These are phyloP conservation scores for Penicillium subrubescens DNA, from an alignment of 495 filamentous ascomycete species.

Conservation along the genomic window DNA sequence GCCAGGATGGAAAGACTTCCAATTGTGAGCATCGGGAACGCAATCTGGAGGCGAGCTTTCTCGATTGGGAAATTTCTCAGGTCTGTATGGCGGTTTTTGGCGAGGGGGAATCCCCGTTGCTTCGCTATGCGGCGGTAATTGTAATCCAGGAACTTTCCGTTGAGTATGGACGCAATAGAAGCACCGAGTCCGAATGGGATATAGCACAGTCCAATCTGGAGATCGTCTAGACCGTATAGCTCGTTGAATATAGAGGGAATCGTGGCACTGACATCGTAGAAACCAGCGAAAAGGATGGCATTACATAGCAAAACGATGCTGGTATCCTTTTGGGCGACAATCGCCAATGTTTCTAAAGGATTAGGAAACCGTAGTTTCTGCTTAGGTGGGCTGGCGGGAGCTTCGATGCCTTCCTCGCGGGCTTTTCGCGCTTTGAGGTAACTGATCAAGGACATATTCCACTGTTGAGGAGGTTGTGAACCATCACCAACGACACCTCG, in stretches of 20 bases:
- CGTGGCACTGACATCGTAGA: slow-evolving; percentile 41
- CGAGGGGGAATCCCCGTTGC: slow-evolving; percentile 45
- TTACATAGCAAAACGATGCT: slow-evolving; percentile 46
- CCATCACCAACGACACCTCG: slow-evolving; percentile 53
- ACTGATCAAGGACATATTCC: slow-evolving; percentile 38
- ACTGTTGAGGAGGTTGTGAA: slow-evolving; percentile 31
- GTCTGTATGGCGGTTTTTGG: slow-evolving; percentile 54
- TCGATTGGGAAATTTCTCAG: slow-evolving; percentile 64
- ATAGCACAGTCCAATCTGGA: slow-evolving; percentile 53
- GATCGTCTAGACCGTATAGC: slow-evolving; percentile 49
- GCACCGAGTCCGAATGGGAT: slow-evolving; percentile 54
- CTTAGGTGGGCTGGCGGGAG: slow-evolving; percentile 15
- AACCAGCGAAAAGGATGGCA: slow-evolving; percentile 50
- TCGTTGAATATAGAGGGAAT: slow-evolving; percentile 46
- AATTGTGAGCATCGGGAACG: slow-evolving; percentile 42
- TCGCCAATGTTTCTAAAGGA: slow-evolving; percentile 65
- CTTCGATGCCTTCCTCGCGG: slow-evolving; percentile 19
- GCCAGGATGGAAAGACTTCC: slow-evolving; percentile 39
- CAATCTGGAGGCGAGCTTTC: slow-evolving; percentile 58
- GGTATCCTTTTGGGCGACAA: slow-evolving; percentile 59
- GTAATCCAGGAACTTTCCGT: slow-evolving; percentile 72
- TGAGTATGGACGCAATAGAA: slow-evolving; percentile 82
- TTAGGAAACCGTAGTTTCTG: slow-evolving; percentile 67
- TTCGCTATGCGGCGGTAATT: slow-evolving; percentile 49
- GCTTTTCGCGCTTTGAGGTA: slow-evolving; percentile 33